Conservation (phyloP, 2,329 filamentous ascomycete species). For the Talaromyces rugulosus region DNA sequence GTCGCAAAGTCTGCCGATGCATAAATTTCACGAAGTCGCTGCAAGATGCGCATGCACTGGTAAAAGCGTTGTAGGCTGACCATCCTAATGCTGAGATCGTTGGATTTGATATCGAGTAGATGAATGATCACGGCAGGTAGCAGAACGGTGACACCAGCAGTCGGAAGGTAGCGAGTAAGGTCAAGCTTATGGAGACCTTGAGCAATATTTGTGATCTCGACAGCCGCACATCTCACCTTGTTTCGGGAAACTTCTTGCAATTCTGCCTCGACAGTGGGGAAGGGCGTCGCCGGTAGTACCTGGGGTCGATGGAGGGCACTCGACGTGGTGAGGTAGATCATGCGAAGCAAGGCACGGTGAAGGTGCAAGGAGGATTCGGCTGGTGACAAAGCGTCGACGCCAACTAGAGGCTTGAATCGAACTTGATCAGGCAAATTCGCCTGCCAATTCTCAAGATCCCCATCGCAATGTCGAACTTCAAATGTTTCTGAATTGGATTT, state of each 20-base stretch:
- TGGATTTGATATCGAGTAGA: constrained; percentile 85
- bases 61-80: constrained; percentile 76
- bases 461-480: constrained; percentile 73
- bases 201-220: constrained; percentile 80
- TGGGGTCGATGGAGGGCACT: constrained; percentile 89
- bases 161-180: constrained; percentile 76
- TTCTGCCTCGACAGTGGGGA: constrained; percentile 55
- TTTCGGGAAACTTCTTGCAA: constrained; percentile 77
- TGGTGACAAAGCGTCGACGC: constrained; percentile 46
- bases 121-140: constrained; percentile 92
- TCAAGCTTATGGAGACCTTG: constrained; percentile 68
- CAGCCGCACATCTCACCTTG: constrained; percentile 77
- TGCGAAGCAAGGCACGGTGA: constrained; percentile 82
- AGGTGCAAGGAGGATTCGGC: constrained; percentile 54
- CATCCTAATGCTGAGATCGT: constrained; percentile 65
- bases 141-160: constrained; percentile 84
- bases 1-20: constrained; percentile 94
- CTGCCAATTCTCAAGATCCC: constrained; percentile 74
- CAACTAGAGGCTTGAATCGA: constrained; percentile 61
- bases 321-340: constrained; percentile 88
- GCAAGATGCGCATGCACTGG: constrained; percentile 88
- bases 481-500: constrained; percentile 78
- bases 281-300: constrained; percentile 71
- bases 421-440: constrained; percentile 67
- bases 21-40: constrained; percentile 82